phyloP scores from a whole-genome alignment of 2,329 filamentous ascomycete species.

The Capronia epimyces region DNA sequence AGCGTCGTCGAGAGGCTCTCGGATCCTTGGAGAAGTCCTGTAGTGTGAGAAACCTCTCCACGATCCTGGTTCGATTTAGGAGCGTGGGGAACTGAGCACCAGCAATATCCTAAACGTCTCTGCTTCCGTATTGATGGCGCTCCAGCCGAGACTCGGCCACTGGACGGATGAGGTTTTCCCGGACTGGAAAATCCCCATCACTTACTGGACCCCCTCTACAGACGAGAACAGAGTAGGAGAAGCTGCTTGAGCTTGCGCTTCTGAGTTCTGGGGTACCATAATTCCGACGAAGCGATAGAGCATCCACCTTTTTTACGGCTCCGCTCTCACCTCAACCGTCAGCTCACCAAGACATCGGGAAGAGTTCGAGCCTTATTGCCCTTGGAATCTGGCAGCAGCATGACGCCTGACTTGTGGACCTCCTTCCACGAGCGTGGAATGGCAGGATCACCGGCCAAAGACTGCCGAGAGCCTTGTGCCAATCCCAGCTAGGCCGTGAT shows the following conservation, averaged over 20 bases:
- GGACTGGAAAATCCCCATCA: no score
- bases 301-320: neutral
- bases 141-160: no score
- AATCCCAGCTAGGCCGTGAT: conserved; percentile 1
- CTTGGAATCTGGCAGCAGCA: neutral
- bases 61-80: neutral
- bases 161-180: no score
- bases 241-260: no score
- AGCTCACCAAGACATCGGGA: neutral
- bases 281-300: neutral
- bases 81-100: neutral
- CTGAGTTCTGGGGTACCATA: no score
- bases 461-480: conserved; percentile 2
- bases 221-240: no score
- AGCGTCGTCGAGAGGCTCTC: conserved; percentile 38
- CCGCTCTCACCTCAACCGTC: neutral
- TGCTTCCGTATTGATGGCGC: no score
- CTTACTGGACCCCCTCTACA: no score
- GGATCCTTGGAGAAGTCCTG: conserved; percentile 18
- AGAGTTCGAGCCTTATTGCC: no score
- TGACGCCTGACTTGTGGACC: conserved; percentile 33
- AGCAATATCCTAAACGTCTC: neutral
- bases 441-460: no score
- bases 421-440: no score
- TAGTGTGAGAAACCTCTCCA: neutral